Evolutionary conservation across 1,284 basidiomycete genomes (phyloP).

Genomic region (Tylopilus sp.): DNA sequence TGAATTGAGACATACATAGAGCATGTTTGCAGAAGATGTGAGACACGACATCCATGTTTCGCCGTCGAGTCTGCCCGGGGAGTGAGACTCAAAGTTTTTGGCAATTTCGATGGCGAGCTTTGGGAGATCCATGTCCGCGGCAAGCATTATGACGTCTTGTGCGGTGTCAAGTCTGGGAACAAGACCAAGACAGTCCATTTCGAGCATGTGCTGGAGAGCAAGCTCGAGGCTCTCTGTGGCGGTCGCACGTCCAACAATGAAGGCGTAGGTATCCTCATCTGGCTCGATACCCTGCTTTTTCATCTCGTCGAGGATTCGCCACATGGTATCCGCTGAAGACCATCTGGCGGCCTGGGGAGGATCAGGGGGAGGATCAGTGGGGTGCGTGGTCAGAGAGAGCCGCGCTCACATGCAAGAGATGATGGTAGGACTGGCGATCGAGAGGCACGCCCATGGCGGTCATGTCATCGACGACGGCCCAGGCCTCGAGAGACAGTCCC

Average conservation of each 20-base stretch:
- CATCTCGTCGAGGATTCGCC: conserved; percentile 45
- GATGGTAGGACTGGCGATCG: conserved; percentile 57
- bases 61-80: conserved; percentile 50
- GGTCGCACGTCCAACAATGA: conserved; percentile 49
- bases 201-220: conserved; percentile 52
- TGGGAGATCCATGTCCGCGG: conserved; percentile 47
- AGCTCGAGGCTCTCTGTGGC: conserved; percentile 56
- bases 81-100: conserved; percentile 50
- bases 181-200: conserved; percentile 46
- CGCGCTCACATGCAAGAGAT: conserved; percentile 53
- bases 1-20: conserved; percentile 52
- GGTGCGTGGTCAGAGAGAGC: conserved; percentile 1
- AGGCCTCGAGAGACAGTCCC: conserved; percentile 47
- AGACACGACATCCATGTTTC: conserved; percentile 60
- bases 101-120: conserved; percentile 69
- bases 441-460: conserved; percentile 52
- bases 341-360: conserved; percentile 37
- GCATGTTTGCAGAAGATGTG: conserved; percentile 48
- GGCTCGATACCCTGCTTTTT: conserved; percentile 44
- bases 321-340: conserved; percentile 28
- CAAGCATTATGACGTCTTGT: conserved; percentile 47
- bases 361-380: conserved; percentile 7
- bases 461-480: conserved; percentile 76
- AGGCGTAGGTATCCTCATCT: conserved; percentile 50
- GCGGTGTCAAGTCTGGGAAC: conserved; percentile 48